Evolutionary conservation across 371 early-diverging fungal species (phyloP).

Genomic region (Phascolomyces articulosus): DNA sequence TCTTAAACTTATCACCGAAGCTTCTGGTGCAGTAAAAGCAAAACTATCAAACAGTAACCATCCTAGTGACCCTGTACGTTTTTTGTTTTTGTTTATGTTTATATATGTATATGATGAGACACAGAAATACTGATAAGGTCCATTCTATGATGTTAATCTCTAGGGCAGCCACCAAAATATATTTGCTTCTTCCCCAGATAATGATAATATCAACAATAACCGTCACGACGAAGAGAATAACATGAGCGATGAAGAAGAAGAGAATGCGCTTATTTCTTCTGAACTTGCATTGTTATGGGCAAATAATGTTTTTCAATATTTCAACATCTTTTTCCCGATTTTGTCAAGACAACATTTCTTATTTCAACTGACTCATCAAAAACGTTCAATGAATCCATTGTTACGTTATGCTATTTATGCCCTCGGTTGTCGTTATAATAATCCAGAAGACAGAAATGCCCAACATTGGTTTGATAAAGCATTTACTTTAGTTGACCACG

Average conservation of each 20-base stretch:
- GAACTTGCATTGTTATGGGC: conserved; percentile 24
- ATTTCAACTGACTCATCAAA: conserved; percentile 20
- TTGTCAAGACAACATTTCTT: conserved; percentile 39
- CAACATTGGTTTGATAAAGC: conserved; percentile 15
- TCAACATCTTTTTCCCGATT: conserved; percentile 47
- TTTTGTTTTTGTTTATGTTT: background rate
- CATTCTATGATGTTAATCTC: conserved; percentile 32
- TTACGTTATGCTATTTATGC: conserved; percentile 38
- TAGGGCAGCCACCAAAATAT: conserved; percentile 41
- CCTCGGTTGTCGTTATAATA: conserved; percentile 31
- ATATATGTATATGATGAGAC: conserved; percentile 2
- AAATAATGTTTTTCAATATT: conserved; percentile 35
- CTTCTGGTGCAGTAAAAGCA: background rate
- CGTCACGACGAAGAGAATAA: conserved; percentile 1
- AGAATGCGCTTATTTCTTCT: conserved; percentile 3
- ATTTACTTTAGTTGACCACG: background rate
- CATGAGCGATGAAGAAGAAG: conserved; percentile 1
- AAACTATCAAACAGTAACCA: background rate
- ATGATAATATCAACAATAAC: background rate
- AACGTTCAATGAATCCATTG: conserved; percentile 23
- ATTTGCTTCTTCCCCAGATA: conserved; percentile 12
- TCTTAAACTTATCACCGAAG: conserved; percentile 5
- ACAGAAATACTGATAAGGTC: conserved; percentile 43
- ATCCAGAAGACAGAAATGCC: conserved; percentile 8
- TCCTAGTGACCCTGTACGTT: conserved; percentile 32